Evolutionary conservation across 805 yeast species (phyloP), one percentile per base, ranked within the genome.

Genomic region (Wickerhamiella dianesei): DNA sequence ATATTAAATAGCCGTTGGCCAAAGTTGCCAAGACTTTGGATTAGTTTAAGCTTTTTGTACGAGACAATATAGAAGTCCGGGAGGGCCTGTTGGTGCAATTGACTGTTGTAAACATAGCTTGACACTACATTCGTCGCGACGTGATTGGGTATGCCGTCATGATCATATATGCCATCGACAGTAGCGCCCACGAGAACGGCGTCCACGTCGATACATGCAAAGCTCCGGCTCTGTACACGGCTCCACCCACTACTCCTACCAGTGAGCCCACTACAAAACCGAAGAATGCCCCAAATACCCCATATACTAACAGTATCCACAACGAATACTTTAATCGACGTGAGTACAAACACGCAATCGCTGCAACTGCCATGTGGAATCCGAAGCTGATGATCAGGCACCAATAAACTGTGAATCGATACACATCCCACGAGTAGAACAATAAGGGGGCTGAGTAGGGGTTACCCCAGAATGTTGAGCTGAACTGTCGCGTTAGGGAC

Each of bases 161-260:
- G 35, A 85, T 71, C 58, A 82, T 76, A 61, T 75, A 82, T 40
- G 86, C 59, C 4, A 83, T 70, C 54, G 77, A 79, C 3, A 82
- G 73, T 2, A 82, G 63, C 0, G 79, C 94, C 77, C 88, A 84
- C 47, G 82, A 74, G 53, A 89, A 72, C 0, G 98, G 97, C 5
- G 89, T 77, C 98, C 98, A 89, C 0, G 96, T 84, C 12, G 94
- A 80, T 94, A 92, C 84, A 19, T 82, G 74, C 56, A 89, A 77
- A 20, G 81, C 71, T 0, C 95, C 95, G 0, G 94, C 78, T 46
- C 73, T 69, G 64, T 88, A 88, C 5, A 87, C 73, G 1, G 86
- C 82, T 35, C 80, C 80, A 16, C 83, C 60, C 52, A 92, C 59
- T 12, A 87, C 67, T 0, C 96, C 96, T 37, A 82, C 71, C 4